Base-by-base conservation (phyloP, 1,139 yeast genomes). In the Lodderomyces elongisporus region DNA sequence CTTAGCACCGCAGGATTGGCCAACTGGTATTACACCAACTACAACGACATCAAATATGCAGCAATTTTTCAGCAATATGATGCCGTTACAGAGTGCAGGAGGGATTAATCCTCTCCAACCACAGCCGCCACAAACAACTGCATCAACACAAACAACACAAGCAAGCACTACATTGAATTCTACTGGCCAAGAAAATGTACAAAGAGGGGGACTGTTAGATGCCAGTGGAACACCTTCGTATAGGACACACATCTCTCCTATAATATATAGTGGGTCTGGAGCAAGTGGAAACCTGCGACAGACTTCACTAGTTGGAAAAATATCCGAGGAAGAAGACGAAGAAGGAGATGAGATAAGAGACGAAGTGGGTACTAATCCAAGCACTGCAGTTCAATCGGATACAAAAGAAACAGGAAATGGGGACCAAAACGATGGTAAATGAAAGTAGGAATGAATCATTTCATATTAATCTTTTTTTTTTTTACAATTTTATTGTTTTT, bases 1-100 rank as follows among this genome's bases (percentile, higher is more conserved):
- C 41, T 71, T 66, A 35, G 66, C 61, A 2, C 59, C 66, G 1
- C 73, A 66, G 37, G 74, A 67, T 35, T 67, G 73, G 74, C 54
- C 65, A n/a, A 47, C 50, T 12, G 46, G 57, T 5, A 52, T 51
- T 23, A 54, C 61, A 4, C 70, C 70, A 1, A 62, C 66, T 53
- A 62, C 65, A 54, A 62, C 70, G 0, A 62, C 65, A 54, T 62
- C 70, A 0, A 70, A 68, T 21, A 49, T 55, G 38, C 70, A 59
- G 2, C 62, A 56, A 32, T 59, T 56, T 31, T 58, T 56, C 27
- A 44, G 49, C 45, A 51, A 47, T 27, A 43, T 51, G 47, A 36
- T 51, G 34, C 49, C 56, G 10, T 26, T 38, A 16, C 33, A 34
- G 9, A 44, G 42, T 25, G 36, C 37, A 23, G 38, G 33, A 27